phyloP scores from a whole-genome alignment of 352 stramenopile species.

The Stephanocyclus meneghinianus region DNA sequence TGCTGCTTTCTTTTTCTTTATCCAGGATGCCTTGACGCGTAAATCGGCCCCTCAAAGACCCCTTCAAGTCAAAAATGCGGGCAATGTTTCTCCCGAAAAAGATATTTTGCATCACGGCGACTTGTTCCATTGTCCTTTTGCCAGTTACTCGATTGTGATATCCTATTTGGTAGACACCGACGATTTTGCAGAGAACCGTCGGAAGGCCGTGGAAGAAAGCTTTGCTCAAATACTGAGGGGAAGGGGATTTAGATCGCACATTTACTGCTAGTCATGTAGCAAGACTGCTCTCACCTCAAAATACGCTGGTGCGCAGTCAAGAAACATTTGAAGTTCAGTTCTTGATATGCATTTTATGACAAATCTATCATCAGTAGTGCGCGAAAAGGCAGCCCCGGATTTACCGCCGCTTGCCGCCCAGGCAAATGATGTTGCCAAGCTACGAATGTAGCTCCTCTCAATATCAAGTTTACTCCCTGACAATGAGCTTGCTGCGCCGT shows the following conservation, averaged over 20 bases:
- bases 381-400: constrained; percentile 93
- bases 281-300: constrained; percentile 85
- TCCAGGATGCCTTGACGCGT: constrained; percentile 62
- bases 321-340: constrained; percentile 96
- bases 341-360: constrained; percentile 97
- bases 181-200: constrained; percentile 95
- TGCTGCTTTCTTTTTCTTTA: constrained; percentile 45
- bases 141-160: constrained; percentile 89
- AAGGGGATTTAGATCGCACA: not conserved
- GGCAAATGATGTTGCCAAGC: constrained; percentile 75
- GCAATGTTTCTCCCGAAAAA: constrained; percentile 93
- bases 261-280: not conserved
- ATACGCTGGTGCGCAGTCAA: constrained; percentile 88
- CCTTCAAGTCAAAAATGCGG: constrained; percentile 98
- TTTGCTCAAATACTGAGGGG: constrained; percentile 89
- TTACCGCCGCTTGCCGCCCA: constrained; percentile 96
- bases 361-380: constrained; percentile 94
- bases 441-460: constrained; percentile 79
- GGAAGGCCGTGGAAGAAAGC: constrained; percentile 92
- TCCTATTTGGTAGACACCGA: constrained; percentile 95
- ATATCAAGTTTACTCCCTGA: constrained; percentile 60
- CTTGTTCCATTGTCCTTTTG: constrained; percentile 89
- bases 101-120: constrained; percentile 89
- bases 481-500: constrained; percentile 44
- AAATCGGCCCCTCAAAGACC: constrained; percentile 92